Evolutionary conservation across 2,329 filamentous ascomycete species (phyloP).

Genomic region (Cercospora sp.): DNA sequence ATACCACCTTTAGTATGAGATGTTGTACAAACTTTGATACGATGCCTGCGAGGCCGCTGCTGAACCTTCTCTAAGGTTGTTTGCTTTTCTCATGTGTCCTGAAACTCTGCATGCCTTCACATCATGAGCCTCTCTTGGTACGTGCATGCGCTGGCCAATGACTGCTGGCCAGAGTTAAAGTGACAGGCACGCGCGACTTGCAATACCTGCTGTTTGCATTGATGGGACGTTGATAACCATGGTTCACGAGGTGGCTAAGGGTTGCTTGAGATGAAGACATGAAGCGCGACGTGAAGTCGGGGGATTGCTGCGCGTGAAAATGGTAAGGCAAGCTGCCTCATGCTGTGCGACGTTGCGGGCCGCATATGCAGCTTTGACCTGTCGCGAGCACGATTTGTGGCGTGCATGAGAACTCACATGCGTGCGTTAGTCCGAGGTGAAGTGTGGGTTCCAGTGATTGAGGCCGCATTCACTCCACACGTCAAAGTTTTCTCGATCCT

Average conservation of each 20-base stretch:
- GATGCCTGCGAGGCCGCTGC: neutral
- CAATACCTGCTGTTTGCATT: neutral
- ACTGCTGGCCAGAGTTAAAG: neutral
- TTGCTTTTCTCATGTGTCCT: neutral
- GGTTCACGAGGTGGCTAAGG: neutral
- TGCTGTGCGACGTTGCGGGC: neutral
- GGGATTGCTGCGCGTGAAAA: neutral
- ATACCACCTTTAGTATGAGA: slow-evolving; percentile 1
- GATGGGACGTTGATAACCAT: neutral
- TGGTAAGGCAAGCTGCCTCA: neutral
- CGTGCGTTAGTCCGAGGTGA: neutral
- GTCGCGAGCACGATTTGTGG: neutral
- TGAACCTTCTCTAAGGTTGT: neutral
- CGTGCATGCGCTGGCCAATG: neutral
- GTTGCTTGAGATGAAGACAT: neutral
- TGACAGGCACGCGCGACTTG: neutral
- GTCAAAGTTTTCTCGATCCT: neutral
- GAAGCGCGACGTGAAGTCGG: neutral
- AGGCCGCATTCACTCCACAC: neutral
- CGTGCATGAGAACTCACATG: neutral
- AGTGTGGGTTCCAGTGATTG: neutral
- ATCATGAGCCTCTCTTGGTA: neutral
- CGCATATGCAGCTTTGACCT: neutral
- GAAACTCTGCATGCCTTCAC: neutral
- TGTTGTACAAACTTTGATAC: neutral